Conservation (phyloP, 768 basidiomycete genomes). For the Rossbeevera mucosa region DNA sequence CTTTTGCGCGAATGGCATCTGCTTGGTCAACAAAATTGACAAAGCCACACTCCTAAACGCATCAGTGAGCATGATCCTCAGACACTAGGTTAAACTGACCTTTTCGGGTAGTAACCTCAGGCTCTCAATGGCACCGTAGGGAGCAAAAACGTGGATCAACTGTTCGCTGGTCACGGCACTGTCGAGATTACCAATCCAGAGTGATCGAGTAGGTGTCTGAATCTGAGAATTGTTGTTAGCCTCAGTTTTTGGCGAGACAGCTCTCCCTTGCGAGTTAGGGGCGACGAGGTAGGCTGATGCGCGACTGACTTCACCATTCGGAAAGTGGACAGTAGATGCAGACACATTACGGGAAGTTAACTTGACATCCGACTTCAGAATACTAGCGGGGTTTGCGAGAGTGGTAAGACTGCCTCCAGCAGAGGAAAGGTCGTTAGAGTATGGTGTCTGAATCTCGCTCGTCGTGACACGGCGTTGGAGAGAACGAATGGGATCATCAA, state of each 20-base stretch:
- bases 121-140: constrained; percentile 96
- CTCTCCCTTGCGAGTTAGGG: constrained; percentile 63
- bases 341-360: constrained; percentile 40
- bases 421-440: constrained; percentile 52
- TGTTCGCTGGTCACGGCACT: constrained; percentile 92
- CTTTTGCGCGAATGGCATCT: constrained; percentile 96
- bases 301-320: constrained; percentile 55
- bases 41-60: constrained; percentile 87
- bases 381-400: constrained; percentile 34
- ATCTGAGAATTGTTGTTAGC: constrained; percentile 59
- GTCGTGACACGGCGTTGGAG: constrained; percentile 62
- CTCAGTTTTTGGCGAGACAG: constrained; percentile 82
- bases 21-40: constrained; percentile 96
- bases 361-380: constrained; percentile 59
- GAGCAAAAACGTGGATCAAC: constrained; percentile 91
- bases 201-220: constrained; percentile 90
- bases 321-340: constrained; percentile 62
- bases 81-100: constrained; percentile 39
- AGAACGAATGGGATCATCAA: constrained; percentile 73
- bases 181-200: constrained; percentile 99
- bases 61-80: constrained; percentile 15
- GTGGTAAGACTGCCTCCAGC: constrained; percentile 25
- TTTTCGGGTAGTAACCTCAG: constrained; percentile 94
- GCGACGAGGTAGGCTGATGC: constrained; percentile 66
- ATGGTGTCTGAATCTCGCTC: constrained; percentile 51